phyloP scores from a whole-genome alignment of 345 rosid genomes.

The Sonneratia alba region DNA sequence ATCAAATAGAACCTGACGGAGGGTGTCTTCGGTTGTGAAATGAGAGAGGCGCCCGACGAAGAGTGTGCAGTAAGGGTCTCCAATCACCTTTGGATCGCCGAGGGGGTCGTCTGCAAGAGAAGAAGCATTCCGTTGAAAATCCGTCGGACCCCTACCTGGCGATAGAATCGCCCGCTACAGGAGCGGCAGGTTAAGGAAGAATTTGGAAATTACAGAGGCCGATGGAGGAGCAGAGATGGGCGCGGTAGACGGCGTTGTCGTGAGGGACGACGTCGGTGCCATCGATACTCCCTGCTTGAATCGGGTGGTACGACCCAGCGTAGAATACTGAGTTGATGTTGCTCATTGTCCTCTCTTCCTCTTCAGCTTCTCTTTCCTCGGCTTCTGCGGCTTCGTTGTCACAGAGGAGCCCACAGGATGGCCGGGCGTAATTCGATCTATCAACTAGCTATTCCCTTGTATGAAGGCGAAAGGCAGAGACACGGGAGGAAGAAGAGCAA shows the following conservation, averaged over 20 bases:
- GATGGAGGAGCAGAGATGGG: slow-evolving; percentile 74
- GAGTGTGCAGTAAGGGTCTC: slow-evolving; percentile 73
- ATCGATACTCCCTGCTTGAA: slow-evolving; percentile 92
- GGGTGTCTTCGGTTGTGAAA: slow-evolving; percentile 57
- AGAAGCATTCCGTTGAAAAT: neutral
- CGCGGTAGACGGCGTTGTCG: slow-evolving; percentile 66
- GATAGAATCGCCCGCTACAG: neutral
- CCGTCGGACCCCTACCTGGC: neutral
- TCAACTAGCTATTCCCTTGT: no score
- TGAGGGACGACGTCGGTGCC: slow-evolving; percentile 80
- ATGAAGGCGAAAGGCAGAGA: no score
- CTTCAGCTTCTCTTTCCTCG: slow-evolving; percentile 6
- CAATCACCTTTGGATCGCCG: slow-evolving; percentile 61
- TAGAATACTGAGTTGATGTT: slow-evolving; percentile 65
- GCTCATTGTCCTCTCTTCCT: neutral
- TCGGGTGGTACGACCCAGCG: slow-evolving; percentile 81
- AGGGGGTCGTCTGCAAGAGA: slow-evolving; percentile 57
- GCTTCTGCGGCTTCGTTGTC: neutral
- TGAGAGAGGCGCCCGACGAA: slow-evolving; percentile 77
- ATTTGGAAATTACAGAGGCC: slow-evolving; percentile 47
- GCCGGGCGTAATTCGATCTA: no score
- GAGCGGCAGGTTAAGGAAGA: neutral
- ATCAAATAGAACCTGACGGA: slow-evolving; percentile 36
- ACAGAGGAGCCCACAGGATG: no score
- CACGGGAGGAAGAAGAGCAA: no score